Conservation (phyloP, 179 eudicot species). For the Beta corolliflora region DNA sequence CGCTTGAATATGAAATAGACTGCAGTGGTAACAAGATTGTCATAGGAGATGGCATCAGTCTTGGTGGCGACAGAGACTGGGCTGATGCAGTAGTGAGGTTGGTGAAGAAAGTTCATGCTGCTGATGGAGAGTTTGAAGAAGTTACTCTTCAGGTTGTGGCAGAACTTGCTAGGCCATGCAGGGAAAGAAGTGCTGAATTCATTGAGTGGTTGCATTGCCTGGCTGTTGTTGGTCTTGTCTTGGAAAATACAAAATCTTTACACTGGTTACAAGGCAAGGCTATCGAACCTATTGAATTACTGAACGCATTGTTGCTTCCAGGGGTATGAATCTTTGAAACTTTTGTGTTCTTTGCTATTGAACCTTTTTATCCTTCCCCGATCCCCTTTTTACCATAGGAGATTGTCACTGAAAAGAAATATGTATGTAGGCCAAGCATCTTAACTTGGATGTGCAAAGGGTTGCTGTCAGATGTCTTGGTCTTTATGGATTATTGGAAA, state of each 20-base stretch:
- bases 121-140: constrained; percentile 93
- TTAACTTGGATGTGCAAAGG: constrained; percentile 86
- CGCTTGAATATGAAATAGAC: constrained; percentile 70
- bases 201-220: constrained; percentile 96
- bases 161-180: constrained; percentile 87
- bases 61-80: constrained; percentile 93
- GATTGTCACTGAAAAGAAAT: constrained; percentile 15
- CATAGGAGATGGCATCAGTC: constrained; percentile 89
- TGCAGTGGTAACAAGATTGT: constrained; percentile 58
- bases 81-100: constrained; percentile 75
- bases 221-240: constrained; percentile 73
- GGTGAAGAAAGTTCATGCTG: constrained; percentile 75
- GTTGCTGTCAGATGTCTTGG: constrained; percentile 87
- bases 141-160: constrained; percentile 63
- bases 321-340: constrained; percentile 56
- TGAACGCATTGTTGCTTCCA: constrained; percentile 82
- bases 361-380: background rate
- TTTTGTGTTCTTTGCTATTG: constrained; percentile 5
- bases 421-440: constrained; percentile 74
- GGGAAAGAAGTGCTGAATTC: constrained; percentile 92
- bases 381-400: background rate
- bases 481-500: constrained; percentile 80
- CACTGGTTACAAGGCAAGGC: constrained; percentile 70
- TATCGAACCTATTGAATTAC: constrained; percentile 76
- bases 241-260: constrained; percentile 70